Percentiles rank a stretch among this genome's conserved stretches.
These are phyloP conservation scores for Citrus cavaleriei DNA, from an alignment of 345 rosid genomes.

Conservation along the genomic window DNA sequence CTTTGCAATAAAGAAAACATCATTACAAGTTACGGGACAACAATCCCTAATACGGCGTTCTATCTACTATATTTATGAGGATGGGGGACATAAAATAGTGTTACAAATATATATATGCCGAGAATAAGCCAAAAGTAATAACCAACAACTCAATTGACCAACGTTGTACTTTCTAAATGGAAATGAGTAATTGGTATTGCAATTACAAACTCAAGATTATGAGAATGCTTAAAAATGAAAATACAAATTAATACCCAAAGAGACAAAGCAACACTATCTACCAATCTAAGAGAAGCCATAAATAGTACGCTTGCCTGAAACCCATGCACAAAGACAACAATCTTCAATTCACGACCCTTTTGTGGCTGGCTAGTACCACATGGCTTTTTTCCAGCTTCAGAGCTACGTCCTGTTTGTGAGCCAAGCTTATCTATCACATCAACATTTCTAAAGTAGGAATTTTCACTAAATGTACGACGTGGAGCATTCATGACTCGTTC, in stretches of 20 bases:
- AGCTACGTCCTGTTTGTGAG: constrained; percentile 19
- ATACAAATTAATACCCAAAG: neutral
- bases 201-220: neutral
- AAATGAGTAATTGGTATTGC: neutral
- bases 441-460: constrained; percentile 65
- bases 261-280: neutral
- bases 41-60: neutral
- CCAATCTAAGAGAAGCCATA: neutral
- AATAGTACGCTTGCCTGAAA: constrained; percentile 67
- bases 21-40: neutral
- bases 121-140: neutral
- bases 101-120: neutral
- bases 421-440: constrained; percentile 43
- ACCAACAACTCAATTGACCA: neutral
- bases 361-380: constrained; percentile 25
- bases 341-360: constrained; percentile 55
- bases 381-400: constrained; percentile 32
- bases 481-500: constrained; percentile 91
- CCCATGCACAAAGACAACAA: constrained; percentile 89
- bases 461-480: constrained; percentile 70
- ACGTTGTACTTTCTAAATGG: neutral
- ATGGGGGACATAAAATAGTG: neutral
- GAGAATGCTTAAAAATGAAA: neutral
- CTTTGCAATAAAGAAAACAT: neutral
- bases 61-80: neutral